Base-by-base conservation (phyloP, 768 basidiomycete genomes). In the Tylopilus plumbeoviolaceoides region DNA sequence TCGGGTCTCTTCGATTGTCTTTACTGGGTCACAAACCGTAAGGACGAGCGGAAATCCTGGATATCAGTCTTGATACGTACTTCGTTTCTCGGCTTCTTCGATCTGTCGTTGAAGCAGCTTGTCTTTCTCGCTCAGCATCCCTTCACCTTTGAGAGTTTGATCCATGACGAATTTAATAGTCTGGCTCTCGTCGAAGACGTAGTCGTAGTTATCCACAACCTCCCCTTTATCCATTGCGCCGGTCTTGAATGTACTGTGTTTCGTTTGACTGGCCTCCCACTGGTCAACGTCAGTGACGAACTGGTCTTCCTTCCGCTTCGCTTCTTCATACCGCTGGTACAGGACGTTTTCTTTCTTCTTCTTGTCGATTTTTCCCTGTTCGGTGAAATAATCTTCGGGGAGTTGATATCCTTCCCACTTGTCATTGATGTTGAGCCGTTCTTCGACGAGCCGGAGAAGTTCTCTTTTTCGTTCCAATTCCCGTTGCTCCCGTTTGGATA, bases 241-340 rank as follows among this genome's bases (percentile, higher is more conserved):
- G 4, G 86, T 87, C 67, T 83, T 87, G 74, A 98, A 91, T 14
- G 89, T 88, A 61, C 91, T 92, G 63, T 92, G 86, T 50, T 80
- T 78, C 23, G 93, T 89, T 72, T 99, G 97, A 70, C 82, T 81
- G 43, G 86, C 87, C 71, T 99, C 97, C 93, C 94, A 99, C 68
- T 95, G 92, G 70, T 99, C 97, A 51, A 98, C 83, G 62, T 99
- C 97, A 1, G 95, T 98, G 3, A 91, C 84, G 67, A 98, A 98
- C 61, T 95, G 87, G 66, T 93, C 93, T 55, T 92, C 92, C 67
- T 91, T 89, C 0, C 84, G 87, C 66, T 88, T 90, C 9, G 87
- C 87, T 48, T 99, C 97, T 63, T 97, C 91, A 64, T 99, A 98
- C 36, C 97, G 91, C 61, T 89, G 81, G 69, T 97, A 98, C 47